Conservation (phyloP, 495 filamentous ascomycete species). For the Tuber melanosporum region DNA sequence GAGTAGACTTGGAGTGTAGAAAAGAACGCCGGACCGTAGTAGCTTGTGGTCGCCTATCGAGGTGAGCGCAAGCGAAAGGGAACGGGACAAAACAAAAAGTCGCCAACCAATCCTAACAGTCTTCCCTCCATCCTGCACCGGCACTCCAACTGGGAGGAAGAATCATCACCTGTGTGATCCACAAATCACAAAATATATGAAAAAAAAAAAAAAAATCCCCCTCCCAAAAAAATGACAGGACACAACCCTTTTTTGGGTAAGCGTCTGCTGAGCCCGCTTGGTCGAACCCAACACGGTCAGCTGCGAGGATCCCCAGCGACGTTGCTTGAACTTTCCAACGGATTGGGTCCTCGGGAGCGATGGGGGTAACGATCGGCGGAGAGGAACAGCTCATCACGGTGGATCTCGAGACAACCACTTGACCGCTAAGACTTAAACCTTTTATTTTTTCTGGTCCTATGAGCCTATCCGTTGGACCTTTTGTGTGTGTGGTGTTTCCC, state of each 20-base stretch:
- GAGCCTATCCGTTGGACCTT: conserved; percentile 4
- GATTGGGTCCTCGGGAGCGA: conserved; percentile 36
- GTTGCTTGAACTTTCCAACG: conserved; percentile 33
- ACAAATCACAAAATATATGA: neutral
- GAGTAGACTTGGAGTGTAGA: neutral
- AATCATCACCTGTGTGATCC: neutral
- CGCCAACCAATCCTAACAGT: conserved; percentile 16
- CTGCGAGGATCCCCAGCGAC: conserved; percentile 33
- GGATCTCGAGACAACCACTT: conserved; percentile 8
- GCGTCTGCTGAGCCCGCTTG: conserved; percentile 24
- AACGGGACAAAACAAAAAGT: conserved; percentile 28
- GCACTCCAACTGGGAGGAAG: neutral
- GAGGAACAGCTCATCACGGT: conserved; percentile 39
- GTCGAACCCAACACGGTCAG: conserved; percentile 30
- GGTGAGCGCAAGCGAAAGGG: conserved; percentile 34
- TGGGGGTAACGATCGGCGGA: conserved; percentile 31
- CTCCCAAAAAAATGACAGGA: conserved; percentile 24
- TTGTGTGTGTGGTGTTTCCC: conserved; percentile 13
- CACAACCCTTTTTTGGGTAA: conserved; percentile 10
- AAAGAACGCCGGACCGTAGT: neutral
- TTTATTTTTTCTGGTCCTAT: conserved; percentile 1
- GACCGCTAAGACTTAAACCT: conserved; percentile 1
- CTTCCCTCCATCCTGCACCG: neutral
- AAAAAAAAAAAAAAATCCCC: conserved; percentile 1
- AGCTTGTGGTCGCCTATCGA: conserved; percentile 15